phyloP scores from a whole-genome alignment of 106 monocot species.

The Apostasia ramifera region DNA sequence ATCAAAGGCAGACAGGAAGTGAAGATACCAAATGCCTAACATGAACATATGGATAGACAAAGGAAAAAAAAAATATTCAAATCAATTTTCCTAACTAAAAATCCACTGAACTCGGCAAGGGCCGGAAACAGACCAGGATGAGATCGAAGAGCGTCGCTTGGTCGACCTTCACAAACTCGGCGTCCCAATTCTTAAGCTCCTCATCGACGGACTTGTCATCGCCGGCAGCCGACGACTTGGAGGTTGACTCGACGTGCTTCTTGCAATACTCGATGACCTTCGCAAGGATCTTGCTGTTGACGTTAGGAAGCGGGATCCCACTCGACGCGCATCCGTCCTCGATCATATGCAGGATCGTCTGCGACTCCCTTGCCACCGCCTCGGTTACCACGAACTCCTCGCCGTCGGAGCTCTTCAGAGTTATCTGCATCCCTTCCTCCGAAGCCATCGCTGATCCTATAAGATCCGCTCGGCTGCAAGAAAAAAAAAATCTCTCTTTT shows the following conservation, averaged over 20 bases:
- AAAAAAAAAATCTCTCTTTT: background rate
- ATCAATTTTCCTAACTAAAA: background rate
- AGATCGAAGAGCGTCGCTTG: slow-evolving; percentile 21
- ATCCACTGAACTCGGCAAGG: background rate
- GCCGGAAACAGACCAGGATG: slow-evolving; percentile 7
- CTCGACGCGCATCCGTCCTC: slow-evolving; percentile 46
- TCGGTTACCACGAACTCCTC: slow-evolving; percentile 44
- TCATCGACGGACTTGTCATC: slow-evolving; percentile 8
- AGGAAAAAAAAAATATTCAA: too few relatives aligned
- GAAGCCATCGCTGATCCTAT: background rate
- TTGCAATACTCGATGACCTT: slow-evolving; percentile 69
- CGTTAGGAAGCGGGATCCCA: slow-evolving; percentile 52
- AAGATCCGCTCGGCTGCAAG: background rate
- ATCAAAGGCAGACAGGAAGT: too few relatives aligned
- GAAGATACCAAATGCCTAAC: too few relatives aligned
- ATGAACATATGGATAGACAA: too few relatives aligned
- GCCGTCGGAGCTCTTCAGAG: slow-evolving; percentile 31
- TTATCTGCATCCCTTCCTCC: slow-evolving; percentile 18
- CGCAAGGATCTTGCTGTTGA: slow-evolving; percentile 45
- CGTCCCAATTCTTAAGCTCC: slow-evolving; percentile 17
- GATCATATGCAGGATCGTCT: slow-evolving; percentile 54
- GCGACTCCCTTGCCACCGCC: slow-evolving; percentile 29
- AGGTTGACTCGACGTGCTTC: slow-evolving; percentile 42
- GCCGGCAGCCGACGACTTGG: background rate
- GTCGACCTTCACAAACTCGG: slow-evolving; percentile 21